Evolutionary conservation across 169 alveolate genomes (phyloP).

Genomic region (Cryptosporidium tyzzeri): DNA sequence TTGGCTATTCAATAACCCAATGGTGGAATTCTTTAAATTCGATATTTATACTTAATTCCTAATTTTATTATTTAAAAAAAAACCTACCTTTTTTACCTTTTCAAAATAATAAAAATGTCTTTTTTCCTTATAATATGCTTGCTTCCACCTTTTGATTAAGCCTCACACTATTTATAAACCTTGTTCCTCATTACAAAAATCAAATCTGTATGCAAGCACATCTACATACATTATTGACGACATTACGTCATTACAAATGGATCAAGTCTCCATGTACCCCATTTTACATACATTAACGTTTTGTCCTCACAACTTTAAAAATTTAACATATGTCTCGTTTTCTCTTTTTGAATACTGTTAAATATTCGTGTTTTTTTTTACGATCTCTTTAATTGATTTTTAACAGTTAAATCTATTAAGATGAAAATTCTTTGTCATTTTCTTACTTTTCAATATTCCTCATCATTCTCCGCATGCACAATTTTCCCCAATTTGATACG

Average conservation of each 20-base stretch:
- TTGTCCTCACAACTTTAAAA: slow-evolving; percentile 41
- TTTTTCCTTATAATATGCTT: neutral
- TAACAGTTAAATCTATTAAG: neutral
- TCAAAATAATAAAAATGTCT: slow-evolving; percentile 21
- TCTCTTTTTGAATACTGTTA: neutral
- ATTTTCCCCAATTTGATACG: neutral
- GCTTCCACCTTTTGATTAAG: slow-evolving; percentile 20
- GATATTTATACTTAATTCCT: slow-evolving; percentile 25
- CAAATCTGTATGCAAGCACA: slow-evolving; percentile 73
- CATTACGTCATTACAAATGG: slow-evolving; percentile 72
- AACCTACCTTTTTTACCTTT: slow-evolving; percentile 36
- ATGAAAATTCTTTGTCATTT: neutral
- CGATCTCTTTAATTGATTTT: neutral
- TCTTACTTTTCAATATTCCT: neutral
- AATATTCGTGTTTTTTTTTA: neutral
- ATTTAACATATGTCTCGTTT: slow-evolving; percentile 1
- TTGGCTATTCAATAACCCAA: slow-evolving; percentile 12
- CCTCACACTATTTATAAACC: slow-evolving; percentile 44
- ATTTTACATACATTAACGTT: slow-evolving; percentile 62
- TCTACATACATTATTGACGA: slow-evolving; percentile 76
- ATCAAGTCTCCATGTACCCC: slow-evolving; percentile 76
- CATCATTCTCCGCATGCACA: neutral
- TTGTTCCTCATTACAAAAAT: slow-evolving; percentile 40
- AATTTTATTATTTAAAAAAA: slow-evolving; percentile 3
- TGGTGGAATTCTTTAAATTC: slow-evolving; percentile 9